Percentiles rank a stretch among this genome's conserved stretches.
These are phyloP conservation scores for Podospora anserina DNA, from an alignment of 495 filamentous ascomycete genomes.

Conservation along the genomic window DNA sequence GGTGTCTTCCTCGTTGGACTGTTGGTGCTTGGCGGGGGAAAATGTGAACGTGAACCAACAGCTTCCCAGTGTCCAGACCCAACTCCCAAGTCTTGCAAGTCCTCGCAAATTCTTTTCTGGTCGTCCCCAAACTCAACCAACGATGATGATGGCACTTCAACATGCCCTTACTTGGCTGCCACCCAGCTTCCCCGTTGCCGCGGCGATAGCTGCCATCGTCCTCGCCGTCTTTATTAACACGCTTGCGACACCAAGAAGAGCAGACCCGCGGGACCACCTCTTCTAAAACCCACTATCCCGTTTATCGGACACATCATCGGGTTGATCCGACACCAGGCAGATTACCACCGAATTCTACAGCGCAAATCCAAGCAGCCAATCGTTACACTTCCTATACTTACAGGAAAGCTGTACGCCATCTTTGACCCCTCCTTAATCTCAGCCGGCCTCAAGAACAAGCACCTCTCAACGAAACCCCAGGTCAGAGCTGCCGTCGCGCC, in stretches of 20 bases:
- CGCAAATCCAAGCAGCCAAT: slow-evolving; percentile 14
- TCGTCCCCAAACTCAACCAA: no score
- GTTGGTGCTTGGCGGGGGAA: no score
- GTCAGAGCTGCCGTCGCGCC: neutral
- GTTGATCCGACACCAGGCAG: slow-evolving; percentile 24
- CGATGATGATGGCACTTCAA: neutral
- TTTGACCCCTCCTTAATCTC: slow-evolving; percentile 20
- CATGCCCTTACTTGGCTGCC: neutral
- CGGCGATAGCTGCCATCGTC: neutral
- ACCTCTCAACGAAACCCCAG: slow-evolving; percentile 16
- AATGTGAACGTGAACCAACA: no score
- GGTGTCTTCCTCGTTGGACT: no score
- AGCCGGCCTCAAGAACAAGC: slow-evolving; percentile 18
- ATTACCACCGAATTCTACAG: slow-evolving; percentile 23
- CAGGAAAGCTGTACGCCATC: slow-evolving; percentile 27
- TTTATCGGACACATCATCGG: slow-evolving; percentile 32
- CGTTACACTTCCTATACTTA: slow-evolving; percentile 28
- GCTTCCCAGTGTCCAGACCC: no score
- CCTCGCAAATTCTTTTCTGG: no score
- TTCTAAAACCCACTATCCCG: slow-evolving; percentile 27
- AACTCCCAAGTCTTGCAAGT: no score
- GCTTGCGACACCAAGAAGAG: neutral
- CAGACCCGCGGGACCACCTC: slow-evolving; percentile 27
- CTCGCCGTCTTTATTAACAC: neutral
- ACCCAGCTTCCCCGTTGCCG: neutral